Conservation (phyloP, 2,329 filamentous ascomycete genomes). For the Aulographum hederae region DNA sequence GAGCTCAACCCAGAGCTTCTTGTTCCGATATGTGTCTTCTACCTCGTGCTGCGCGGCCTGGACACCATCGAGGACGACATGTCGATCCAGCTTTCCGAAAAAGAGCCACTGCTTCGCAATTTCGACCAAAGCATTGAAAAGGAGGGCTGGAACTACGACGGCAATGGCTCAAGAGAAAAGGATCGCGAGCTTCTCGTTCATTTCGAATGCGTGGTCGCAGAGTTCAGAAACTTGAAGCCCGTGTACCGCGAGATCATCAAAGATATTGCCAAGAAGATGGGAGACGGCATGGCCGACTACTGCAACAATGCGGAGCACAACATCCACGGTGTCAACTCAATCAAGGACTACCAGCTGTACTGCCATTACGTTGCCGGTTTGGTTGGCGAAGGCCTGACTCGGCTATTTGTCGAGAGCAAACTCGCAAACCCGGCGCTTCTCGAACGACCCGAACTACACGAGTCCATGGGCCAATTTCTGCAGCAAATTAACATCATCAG, state of each 20-base stretch:
- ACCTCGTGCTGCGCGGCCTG: constrained; percentile 75
- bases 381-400: constrained; percentile 86
- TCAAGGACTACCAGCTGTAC: constrained; percentile 87
- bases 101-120: constrained; percentile 68
- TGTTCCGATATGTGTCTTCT: constrained; percentile 78
- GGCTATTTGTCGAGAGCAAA: constrained; percentile 71
- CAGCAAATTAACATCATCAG: constrained; percentile 99
- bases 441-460: constrained; percentile 61
- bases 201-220: constrained; percentile 70
- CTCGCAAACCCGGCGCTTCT: constrained; percentile 75
- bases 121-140: constrained; percentile 65
- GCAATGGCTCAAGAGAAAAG: constrained; percentile 81
- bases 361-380: constrained; percentile 97
- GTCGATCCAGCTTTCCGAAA: constrained; percentile 63
- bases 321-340: constrained; percentile 58
- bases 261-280: constrained; percentile 89
- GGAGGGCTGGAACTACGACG: constrained; percentile 80
- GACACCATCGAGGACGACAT: constrained; percentile 99
- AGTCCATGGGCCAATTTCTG: constrained; percentile 93
- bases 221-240: constrained; percentile 77
- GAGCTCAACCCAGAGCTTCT: constrained; percentile 91
- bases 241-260: constrained; percentile 73
- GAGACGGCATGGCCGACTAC: constrained; percentile 97
- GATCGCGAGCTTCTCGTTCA: constrained; percentile 82
- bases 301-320: constrained; percentile 61